These are phyloP conservation scores for Pythium phragmiticola DNA, from an alignment of 352 stramenopile genomes.

Conservation along the genomic window DNA sequence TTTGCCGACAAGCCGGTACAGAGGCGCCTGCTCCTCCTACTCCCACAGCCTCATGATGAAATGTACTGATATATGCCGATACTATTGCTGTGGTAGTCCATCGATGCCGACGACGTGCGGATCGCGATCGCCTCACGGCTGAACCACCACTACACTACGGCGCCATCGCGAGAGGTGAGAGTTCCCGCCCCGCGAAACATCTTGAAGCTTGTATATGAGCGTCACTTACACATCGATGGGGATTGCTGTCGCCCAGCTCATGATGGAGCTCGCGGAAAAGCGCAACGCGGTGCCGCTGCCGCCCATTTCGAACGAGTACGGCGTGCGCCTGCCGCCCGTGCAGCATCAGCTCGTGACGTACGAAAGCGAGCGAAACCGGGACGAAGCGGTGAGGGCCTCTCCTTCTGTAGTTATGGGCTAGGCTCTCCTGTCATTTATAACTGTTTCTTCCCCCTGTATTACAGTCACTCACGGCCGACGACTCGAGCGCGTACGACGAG, in stretches of 20 bases:
- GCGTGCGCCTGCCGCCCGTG: slow-evolving; percentile 66
- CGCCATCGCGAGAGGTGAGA: slow-evolving; percentile 69
- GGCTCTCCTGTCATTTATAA: too few species aligned
- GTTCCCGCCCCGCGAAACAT: neutral
- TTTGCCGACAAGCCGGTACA: slow-evolving; percentile 71
- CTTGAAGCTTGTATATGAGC: slow-evolving; percentile 8
- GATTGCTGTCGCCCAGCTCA: slow-evolving; percentile 41
- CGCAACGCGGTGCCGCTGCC: slow-evolving; percentile 76
- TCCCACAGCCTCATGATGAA: too few species aligned
- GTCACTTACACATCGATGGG: neutral
- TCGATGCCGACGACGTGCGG: slow-evolving; percentile 76
- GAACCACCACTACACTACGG: slow-evolving; percentile 77
- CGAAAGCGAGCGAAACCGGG: slow-evolving; percentile 56
- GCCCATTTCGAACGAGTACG: slow-evolving; percentile 81
- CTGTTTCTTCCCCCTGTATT: neutral
- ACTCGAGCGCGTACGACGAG: slow-evolving; percentile 31
- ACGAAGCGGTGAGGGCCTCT: slow-evolving; percentile 32
- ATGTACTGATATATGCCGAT: slow-evolving; percentile 11
- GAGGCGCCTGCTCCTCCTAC: too few species aligned
- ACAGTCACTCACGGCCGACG: slow-evolving; percentile 16
- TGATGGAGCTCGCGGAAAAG: slow-evolving; percentile 87
- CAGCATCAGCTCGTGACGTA: slow-evolving; percentile 73
- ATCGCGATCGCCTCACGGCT: slow-evolving; percentile 73
- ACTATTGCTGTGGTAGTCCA: slow-evolving; percentile 29
- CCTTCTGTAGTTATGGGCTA: neutral